A percentile compares a stretch with the other conserved stretches of the same genome.
Evolutionary conservation across 2,329 filamentous ascomycete species (phyloP).

Genomic region (Aphanocladium album): DNA sequence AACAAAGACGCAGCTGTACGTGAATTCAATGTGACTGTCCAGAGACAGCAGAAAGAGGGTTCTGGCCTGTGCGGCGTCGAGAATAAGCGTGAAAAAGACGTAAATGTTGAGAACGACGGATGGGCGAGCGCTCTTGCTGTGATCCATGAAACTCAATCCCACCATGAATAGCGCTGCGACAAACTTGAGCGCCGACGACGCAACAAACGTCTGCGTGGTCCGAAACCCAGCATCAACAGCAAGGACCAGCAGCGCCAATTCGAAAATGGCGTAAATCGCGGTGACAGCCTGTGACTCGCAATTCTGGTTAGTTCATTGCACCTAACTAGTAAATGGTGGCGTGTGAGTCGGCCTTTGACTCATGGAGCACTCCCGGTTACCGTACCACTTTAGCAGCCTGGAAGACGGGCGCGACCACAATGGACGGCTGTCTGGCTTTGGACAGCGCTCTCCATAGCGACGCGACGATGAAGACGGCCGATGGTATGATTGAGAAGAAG

Average conservation of each 20-base stretch:
- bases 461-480: not conserved
- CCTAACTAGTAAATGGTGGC: too few relatives aligned
- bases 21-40: not conserved
- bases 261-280: not conserved
- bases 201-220: not conserved
- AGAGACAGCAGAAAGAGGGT: slow-evolving; percentile 36
- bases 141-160: slow-evolving; percentile 31
- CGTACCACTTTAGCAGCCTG: not conserved
- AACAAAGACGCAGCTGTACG: slow-evolving; percentile 30
- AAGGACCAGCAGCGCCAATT: not conserved
- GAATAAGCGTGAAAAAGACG: slow-evolving; percentile 36
- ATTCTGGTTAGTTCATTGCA: not conserved
- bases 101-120: slow-evolving; percentile 39
- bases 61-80: slow-evolving; percentile 38
- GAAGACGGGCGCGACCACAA: not conserved
- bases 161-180: slow-evolving; percentile 25
- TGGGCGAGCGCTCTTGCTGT: slow-evolving; percentile 33
- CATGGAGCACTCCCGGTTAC: not conserved
- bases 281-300: not conserved
- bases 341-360: not conserved
- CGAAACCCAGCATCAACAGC: not conserved
- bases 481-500: not conserved
- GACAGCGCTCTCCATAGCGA: not conserved
- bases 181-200: slow-evolving; percentile 15
- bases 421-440: not conserved